Evolutionary conservation across 495 filamentous ascomycete genomes (phyloP).

Genomic region (Cairneyella variabilis): DNA sequence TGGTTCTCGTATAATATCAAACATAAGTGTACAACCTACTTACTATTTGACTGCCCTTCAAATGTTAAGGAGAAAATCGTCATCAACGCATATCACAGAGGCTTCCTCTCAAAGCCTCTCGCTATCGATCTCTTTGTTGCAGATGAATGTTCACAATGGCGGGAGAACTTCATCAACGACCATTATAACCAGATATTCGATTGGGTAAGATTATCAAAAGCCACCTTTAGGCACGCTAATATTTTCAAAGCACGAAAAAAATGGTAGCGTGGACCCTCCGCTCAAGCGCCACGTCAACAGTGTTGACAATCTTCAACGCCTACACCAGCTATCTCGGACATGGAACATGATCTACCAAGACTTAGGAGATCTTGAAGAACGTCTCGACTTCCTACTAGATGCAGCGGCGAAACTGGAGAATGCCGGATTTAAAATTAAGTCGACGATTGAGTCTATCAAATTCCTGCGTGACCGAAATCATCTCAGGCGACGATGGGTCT

Average conservation of each 20-base stretch:
- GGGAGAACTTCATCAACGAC: neutral
- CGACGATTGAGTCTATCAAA: neutral
- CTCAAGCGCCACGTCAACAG: neutral
- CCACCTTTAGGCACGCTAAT: neutral
- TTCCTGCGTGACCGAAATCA: neutral
- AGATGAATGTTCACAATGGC: neutral
- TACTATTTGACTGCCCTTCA: neutral
- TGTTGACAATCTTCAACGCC: neutral
- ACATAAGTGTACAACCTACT: neutral
- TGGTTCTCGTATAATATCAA: neutral
- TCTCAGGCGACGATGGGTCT: neutral
- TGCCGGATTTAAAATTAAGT: neutral
- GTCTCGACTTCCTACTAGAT: neutral
- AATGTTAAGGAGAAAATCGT: neutral
- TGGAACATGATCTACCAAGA: slow-evolving; percentile 5
- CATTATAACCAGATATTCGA: neutral
- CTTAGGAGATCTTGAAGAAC: slow-evolving; percentile 3
- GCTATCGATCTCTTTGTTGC: neutral
- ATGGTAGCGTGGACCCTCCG: neutral
- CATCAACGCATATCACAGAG: too few species aligned
- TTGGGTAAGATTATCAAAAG: neutral
- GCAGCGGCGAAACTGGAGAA: neutral
- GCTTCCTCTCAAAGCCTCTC: neutral
- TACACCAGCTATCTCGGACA: slow-evolving; percentile 1
- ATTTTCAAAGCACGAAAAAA: neutral